phyloP scores from a whole-genome alignment of 208 protist genomes.

The Zelonia costaricensis region DNA sequence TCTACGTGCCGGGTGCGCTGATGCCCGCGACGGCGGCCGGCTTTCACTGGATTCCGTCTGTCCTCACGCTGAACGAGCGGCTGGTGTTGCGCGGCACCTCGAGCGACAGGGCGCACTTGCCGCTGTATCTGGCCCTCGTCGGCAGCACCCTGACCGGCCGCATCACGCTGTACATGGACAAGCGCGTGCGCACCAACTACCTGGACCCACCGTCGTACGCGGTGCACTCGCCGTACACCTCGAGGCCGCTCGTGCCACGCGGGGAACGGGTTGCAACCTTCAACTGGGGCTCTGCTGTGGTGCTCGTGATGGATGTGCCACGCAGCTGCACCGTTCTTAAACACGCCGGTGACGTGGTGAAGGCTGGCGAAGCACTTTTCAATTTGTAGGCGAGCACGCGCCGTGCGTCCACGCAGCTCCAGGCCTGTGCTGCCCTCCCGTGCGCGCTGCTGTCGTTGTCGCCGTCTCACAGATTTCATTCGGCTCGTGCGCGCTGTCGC shows the following conservation, averaged over 20 bases:
- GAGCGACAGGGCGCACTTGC: conserved; percentile 4
- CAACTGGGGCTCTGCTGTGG: conserved; percentile 87
- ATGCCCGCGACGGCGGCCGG: conserved; percentile 69
- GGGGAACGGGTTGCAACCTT: conserved; percentile 65
- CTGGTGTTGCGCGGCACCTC: conserved; percentile 60
- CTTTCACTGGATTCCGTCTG: conserved; percentile 73
- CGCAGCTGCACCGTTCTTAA: conserved; percentile 33
- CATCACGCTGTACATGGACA: conserved; percentile 68
- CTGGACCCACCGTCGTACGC: conserved; percentile 80
- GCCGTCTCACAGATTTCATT: too few relatives aligned
- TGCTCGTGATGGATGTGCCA: conserved; percentile 79
- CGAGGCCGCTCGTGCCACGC: conserved; percentile 31
- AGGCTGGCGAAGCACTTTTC: conserved; percentile 68
- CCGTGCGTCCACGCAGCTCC: too few relatives aligned
- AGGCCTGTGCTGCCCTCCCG: too few relatives aligned
- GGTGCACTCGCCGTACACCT: conserved; percentile 52
- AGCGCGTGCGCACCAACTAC: conserved; percentile 79
- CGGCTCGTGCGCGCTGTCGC: too few relatives aligned
- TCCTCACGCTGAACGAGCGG: conserved; percentile 81
- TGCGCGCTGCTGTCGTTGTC: too few relatives aligned
- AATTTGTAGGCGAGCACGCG: conserved; percentile 19
- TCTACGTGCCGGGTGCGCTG: conserved; percentile 82
- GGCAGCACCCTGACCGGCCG: conserved; percentile 77
- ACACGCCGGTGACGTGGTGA: conserved; percentile 52
- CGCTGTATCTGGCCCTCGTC: conserved; percentile 64